These are phyloP conservation scores for Acacia pycnantha DNA, from an alignment of 331 rosid species.

Conservation along the genomic window DNA sequence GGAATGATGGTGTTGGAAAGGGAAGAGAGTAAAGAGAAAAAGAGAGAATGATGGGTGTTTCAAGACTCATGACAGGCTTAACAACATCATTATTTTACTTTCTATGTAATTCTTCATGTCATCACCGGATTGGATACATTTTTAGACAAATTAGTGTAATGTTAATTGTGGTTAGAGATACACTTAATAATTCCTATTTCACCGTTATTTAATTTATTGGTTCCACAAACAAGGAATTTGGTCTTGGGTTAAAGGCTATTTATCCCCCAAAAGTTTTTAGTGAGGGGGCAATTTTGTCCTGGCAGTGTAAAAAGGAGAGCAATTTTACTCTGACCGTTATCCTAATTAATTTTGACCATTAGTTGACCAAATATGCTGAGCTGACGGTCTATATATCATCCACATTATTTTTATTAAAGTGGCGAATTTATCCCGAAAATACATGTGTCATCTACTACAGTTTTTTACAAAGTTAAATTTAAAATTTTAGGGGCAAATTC, in stretches of 20 bases:
- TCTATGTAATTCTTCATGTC: neutral
- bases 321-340: too few relatives aligned
- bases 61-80: neutral
- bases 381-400: too few relatives aligned
- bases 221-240: neutral
- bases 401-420: too few relatives aligned
- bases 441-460: too few relatives aligned
- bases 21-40: neutral
- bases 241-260: neutral
- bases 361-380: too few relatives aligned
- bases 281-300: too few relatives aligned
- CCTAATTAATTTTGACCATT: too few relatives aligned
- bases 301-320: too few relatives aligned
- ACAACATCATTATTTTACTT: neutral
- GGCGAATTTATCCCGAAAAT: too few relatives aligned
- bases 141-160: neutral
- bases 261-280: accelerated
- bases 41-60: neutral
- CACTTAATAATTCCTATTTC: neutral
- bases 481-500: too few relatives aligned
- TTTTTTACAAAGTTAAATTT: too few relatives aligned
- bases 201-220: neutral
- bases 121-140: neutral
- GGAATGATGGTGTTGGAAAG: neutral
- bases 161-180: neutral